A percentile compares a stretch with the other conserved stretches of the same genome.
phyloP scores from a whole-genome alignment of 169 alveolate genomes.

The Plasmodium vivax region DNA sequence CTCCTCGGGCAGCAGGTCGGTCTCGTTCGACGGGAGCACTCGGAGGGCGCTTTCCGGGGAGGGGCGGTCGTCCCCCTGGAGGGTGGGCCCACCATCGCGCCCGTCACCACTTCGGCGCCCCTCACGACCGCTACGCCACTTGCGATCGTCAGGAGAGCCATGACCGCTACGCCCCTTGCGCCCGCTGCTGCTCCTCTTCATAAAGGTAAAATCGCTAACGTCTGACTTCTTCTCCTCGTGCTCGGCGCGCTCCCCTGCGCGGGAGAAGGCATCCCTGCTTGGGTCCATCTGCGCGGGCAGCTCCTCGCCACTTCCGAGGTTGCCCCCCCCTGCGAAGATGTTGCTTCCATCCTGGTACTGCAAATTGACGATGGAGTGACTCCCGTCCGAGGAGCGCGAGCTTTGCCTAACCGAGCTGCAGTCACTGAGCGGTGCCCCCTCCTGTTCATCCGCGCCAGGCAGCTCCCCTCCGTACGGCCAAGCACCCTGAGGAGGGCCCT shows the following conservation, averaged over 20 bases:
- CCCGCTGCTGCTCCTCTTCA: not conserved
- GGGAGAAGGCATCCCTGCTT: not conserved
- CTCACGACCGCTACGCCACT: not conserved
- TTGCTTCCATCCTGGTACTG: not conserved
- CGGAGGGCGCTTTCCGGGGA: too few species aligned
- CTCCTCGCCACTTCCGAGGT: not conserved
- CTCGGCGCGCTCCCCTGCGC: not conserved
- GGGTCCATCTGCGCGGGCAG: not conserved
- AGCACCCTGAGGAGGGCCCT: not conserved
- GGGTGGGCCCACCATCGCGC: not conserved
- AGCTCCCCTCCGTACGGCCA: not conserved
- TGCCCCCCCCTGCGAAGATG: not conserved
- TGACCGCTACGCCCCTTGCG: not conserved
- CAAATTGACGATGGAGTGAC: conserved; percentile 6
- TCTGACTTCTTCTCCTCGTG: conserved; percentile 9
- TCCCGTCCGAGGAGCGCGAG: not conserved
- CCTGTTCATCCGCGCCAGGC: not conserved
- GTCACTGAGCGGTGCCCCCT: not conserved
- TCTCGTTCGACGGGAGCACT: not conserved
- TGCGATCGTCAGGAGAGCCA: too few species aligned
- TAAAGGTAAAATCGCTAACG: conserved; percentile 15
- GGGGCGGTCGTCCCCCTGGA: not conserved
- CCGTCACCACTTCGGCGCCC: not conserved
- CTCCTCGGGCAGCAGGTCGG: not conserved
- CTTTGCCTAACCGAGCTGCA: not conserved